Evolutionary conservation across 495 filamentous ascomycete species (phyloP), one percentile per base, ranked within the genome.

Genomic region (Hypoxylon fragiforme): DNA sequence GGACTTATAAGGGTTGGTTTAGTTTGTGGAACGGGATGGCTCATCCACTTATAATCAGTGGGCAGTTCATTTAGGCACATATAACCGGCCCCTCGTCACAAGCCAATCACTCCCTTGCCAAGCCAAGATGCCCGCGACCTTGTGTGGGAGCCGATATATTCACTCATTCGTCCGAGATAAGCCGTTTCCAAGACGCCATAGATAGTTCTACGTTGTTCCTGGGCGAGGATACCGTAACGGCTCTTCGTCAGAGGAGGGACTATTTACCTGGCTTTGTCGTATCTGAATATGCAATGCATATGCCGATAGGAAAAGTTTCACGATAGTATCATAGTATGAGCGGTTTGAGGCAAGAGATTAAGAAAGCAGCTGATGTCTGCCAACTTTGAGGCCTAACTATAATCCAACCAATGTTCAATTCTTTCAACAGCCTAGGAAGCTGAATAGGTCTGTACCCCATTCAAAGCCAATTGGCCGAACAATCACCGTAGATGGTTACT

Each of bases 101-200:
- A 57, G 58, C 58, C 58, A 62, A 62, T 57, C 46, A 50, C 20
- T 35, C 26, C 31, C 1, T 19, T 62, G 47, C 50, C 47, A 62
- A 44, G 58, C 52, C 51, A 15, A 18, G 39, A 37, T 30, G 28
- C 42, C 46, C 36, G 26, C 36, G 31, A 42, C 36, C 36, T n/a
- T 44, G 43, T 26, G 36, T 41, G 42, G 41, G 36, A 52, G 50
- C 38, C 26, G 20, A 35, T 24, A 24, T 21, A 39, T 22, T 50
- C 58, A 52, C 24, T 62, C 52, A 62, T 62, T 57, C 43, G 58
- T 31, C 52, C 52, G 48, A 62, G 58, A 62, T 62, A 62, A 62
- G 58, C 52, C 46, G 52, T 7, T 42, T 35, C 16, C n/a, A 44
- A 46, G 30, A 40, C 36, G 30, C 13, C 30, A n/a, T 45, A 44